Evolutionary conservation across 2,329 filamentous ascomycete genomes (phyloP), one percentile per base, ranked within the genome.

Genomic region (Calonectria multiphialidica): DNA sequence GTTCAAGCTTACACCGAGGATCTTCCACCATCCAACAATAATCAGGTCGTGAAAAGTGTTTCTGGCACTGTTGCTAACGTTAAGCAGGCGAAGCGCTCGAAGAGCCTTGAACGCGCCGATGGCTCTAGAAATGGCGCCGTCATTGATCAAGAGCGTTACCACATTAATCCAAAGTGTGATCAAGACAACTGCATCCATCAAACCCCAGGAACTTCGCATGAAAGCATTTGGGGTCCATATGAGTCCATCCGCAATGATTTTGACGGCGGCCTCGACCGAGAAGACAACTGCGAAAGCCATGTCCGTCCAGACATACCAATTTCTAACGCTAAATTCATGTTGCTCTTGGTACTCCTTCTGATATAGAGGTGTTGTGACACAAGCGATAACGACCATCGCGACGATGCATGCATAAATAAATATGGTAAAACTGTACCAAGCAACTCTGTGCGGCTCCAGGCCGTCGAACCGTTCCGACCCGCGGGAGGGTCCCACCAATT

Each of bases 181-280:
- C 65, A 99, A 87, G 76, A 99, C 97, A 53, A 98, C 84, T 0
- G 93, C 95, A 81, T 99, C 97, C 75, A 99, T 98, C 73, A 98
- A 92, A 8, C 97, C 97, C 97, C 97, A 99, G 0, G 96, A 96
- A 80, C 96, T 96, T 78, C 97, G 93, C 82, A 98, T 95, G 81
- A 98, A 99, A 3, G 97, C 97, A 83, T 99, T 98, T 0, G 97
- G 97, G 0, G 97, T 98, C 91, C 95, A 98, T 82, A 98, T 94
- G 78, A 98, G 94, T 9, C 97, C 97, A 84, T 99, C 97, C 0
- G 97, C 97, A 78, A 99, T 92, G 68, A 98, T 92, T 83, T 99
- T 99, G 85, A 99, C 96, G 7, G 92, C 80, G 0, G 96, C 95
- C 83, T 99, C 97, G 8, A 94, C 81, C 0, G 93, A 94, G 84